A percentile compares a stretch with the other conserved stretches of the same genome.
phyloP scores from a whole-genome alignment of 2,329 filamentous ascomycete genomes.

The Myriosclerotinia duriaeana region DNA sequence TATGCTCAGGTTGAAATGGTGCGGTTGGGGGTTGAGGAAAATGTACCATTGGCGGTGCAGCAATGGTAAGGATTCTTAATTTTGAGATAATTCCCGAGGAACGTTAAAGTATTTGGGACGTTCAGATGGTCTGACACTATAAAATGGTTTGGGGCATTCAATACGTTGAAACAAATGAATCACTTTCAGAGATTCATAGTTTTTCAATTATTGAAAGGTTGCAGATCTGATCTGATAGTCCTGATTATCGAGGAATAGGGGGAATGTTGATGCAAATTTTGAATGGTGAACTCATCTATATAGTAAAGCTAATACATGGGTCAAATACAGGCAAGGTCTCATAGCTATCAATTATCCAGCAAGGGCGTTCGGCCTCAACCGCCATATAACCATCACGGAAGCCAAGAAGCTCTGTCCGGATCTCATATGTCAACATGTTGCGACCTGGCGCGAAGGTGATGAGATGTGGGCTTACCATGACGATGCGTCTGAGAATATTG shows the following conservation, averaged over 20 bases:
- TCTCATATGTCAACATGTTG: slow-evolving; percentile 86
- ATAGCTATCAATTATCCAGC: slow-evolving; percentile 97
- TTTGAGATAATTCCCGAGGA: neutral
- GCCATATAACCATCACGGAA: slow-evolving; percentile 77
- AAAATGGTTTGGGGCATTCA: too few species aligned
- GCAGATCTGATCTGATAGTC: too few species aligned
- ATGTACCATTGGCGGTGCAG: slow-evolving; percentile 84
- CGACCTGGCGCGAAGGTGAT: slow-evolving; percentile 90
- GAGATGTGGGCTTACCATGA: slow-evolving; percentile 88
- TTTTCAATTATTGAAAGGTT: too few species aligned
- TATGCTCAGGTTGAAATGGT: slow-evolving; percentile 97
- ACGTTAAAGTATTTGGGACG: neutral
- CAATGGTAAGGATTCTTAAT: slow-evolving; percentile 63
- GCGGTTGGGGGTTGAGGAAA: slow-evolving; percentile 69
- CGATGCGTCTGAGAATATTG: slow-evolving; percentile 75
- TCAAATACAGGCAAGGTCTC: slow-evolving; percentile 67
- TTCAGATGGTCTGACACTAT: neutral
- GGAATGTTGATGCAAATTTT: neutral
- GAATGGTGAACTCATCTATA: neutral
- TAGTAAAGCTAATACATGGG: slow-evolving; percentile 20
- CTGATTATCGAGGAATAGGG: neutral
- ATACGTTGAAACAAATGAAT: too few species aligned
- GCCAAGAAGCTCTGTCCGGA: slow-evolving; percentile 84
- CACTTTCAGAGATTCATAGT: too few species aligned
- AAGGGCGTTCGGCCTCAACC: slow-evolving; percentile 72